Conservation (phyloP, 805 yeast genomes). For the Zygosaccharomyces bailii region DNA sequence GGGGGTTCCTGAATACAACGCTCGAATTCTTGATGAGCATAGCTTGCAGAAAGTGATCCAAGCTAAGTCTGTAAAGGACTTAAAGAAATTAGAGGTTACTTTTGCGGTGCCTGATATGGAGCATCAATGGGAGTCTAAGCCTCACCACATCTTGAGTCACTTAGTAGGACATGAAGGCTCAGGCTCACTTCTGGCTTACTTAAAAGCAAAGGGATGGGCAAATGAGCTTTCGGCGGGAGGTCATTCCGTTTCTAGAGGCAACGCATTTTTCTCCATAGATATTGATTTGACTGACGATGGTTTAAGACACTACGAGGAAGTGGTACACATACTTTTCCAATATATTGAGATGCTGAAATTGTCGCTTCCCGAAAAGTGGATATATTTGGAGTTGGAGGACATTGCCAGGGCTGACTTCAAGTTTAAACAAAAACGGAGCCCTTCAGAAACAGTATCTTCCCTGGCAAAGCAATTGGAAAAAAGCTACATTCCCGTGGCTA, state of each 20-base stretch:
- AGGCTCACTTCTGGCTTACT: conserved; percentile 71
- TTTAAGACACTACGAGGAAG: conserved; percentile 55
- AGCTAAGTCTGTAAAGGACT: conserved; percentile 82
- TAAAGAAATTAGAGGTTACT: conserved; percentile 59
- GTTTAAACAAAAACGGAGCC: conserved; percentile 72
- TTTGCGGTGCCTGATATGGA: conserved; percentile 80
- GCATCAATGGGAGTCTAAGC: conserved; percentile 62
- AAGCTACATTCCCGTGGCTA: conserved; percentile 57
- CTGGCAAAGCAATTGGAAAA: conserved; percentile 62
- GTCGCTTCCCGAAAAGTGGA: conserved; percentile 70
- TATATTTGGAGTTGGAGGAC: conserved; percentile 70
- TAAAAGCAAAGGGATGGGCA: conserved; percentile 77
- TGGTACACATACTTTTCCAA: conserved; percentile 61
- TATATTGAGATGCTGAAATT: conserved; percentile 60
- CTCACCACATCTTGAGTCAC: conserved; percentile 71
- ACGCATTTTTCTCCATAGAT: conserved; percentile 62
- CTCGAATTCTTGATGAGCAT: conserved; percentile 46
- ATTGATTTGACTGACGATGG: conserved; percentile 78
- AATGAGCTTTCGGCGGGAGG: conserved; percentile 73
- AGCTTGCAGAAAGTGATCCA: conserved; percentile 53
- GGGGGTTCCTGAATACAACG: conserved; percentile 33
- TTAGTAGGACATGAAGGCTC: conserved; percentile 89
- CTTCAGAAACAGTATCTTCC: conserved; percentile 68
- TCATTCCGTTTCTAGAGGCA: conserved; percentile 61
- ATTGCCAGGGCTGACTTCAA: conserved; percentile 68